phyloP scores from a whole-genome alignment of 1,139 yeast species.

The Debaryomyces subglobosus region DNA sequence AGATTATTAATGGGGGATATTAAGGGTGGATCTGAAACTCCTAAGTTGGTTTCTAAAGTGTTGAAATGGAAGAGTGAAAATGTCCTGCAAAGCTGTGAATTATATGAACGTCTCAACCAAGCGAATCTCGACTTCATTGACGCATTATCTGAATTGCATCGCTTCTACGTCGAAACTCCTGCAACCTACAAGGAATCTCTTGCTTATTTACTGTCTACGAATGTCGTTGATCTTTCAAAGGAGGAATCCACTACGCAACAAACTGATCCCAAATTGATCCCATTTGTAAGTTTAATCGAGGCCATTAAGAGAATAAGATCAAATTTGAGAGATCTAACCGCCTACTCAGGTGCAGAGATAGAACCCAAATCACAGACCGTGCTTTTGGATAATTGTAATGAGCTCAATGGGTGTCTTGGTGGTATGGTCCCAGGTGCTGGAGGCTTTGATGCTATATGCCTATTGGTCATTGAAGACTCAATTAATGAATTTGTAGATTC shows the following conservation, averaged over 20 bases:
- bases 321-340: constrained; percentile 61
- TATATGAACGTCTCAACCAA: constrained; percentile 59
- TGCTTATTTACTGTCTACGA: constrained; percentile 9
- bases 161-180: constrained; percentile 27
- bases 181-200: constrained; percentile 18
- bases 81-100: constrained; percentile 49
- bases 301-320: constrained; percentile 55
- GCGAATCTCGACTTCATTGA: constrained; percentile 63
- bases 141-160: constrained; percentile 45
- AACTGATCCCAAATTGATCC: constrained; percentile 9
- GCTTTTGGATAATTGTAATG: constrained; percentile 62
- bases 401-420: constrained; percentile 75
- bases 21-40: constrained; percentile 90
- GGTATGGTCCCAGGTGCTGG: constrained; percentile 99
- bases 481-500: constrained; percentile 37
- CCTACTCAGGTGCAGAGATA: constrained; percentile 75
- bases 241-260: neutral
- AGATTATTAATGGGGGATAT: constrained; percentile 90
- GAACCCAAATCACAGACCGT: constrained; percentile 81
- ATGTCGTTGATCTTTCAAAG: constrained; percentile 1
- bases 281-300: constrained; percentile 27
- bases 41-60: constrained; percentile 80
- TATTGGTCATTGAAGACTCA: constrained; percentile 58
- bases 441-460: constrained; percentile 89
- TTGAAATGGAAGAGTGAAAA: constrained; percentile 64